phyloP scores from a whole-genome alignment of 2,329 filamentous ascomycete genomes.

The Epichloe coenophiala region DNA sequence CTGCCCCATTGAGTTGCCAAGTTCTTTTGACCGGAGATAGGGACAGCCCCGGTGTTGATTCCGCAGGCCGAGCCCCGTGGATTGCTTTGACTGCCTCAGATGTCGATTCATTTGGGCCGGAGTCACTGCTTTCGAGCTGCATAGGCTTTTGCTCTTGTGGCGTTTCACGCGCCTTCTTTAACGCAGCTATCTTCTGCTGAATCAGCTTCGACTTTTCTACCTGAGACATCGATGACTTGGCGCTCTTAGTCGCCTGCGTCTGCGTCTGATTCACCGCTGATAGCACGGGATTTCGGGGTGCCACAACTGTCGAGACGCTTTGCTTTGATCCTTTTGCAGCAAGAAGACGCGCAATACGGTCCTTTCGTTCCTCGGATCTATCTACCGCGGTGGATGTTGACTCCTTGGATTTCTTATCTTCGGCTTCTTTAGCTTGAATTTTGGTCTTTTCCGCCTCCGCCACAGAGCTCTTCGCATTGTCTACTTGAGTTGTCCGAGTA shows the following conservation, averaged over 20 bases:
- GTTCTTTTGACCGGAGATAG: conserved; percentile 14
- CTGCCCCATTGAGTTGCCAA: conserved; percentile 8
- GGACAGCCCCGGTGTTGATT: conserved; percentile 23
- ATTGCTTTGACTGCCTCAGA: not conserved
- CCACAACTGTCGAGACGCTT: conserved; percentile 8
- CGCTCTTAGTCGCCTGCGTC: conserved; percentile 8
- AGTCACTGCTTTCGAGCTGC: conserved; percentile 1
- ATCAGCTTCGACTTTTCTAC: conserved; percentile 61
- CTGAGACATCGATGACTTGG: conserved; percentile 21
- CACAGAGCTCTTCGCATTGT: not conserved
- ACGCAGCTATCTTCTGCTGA: conserved; percentile 64
- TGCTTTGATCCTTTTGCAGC: conserved; percentile 55
- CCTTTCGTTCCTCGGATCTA: conserved; percentile 52
- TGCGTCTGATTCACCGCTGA: conserved; percentile 1
- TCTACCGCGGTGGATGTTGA: conserved; percentile 7
- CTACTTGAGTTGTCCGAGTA: not conserved
- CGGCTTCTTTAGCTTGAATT: not conserved
- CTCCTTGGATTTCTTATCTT: not conserved
- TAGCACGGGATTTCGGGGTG: conserved; percentile 3
- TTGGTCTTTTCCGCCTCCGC: not conserved
- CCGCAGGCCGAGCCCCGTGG: not conserved
- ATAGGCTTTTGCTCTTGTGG: conserved; percentile 9
- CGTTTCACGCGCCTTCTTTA: conserved; percentile 45
- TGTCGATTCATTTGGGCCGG: not conserved
- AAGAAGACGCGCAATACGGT: conserved; percentile 62